These are phyloP conservation scores for Pyricularia pennisetigena DNA, from an alignment of 2,329 filamentous ascomycete genomes.

Conservation along the genomic window DNA sequence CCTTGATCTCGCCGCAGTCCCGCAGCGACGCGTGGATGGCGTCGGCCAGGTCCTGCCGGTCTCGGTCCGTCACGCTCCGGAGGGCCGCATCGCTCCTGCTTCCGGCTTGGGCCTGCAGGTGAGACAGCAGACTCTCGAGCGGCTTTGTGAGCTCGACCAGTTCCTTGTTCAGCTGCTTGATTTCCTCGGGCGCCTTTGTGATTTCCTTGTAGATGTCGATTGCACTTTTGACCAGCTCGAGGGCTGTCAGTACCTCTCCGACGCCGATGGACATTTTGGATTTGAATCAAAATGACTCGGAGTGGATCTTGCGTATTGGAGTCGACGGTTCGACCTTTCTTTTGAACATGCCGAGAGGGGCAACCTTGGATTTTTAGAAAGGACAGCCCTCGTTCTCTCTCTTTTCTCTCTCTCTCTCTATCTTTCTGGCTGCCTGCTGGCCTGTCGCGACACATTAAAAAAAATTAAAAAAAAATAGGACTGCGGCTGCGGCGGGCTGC, in stretches of 20 bases:
- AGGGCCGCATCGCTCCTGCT: neutral
- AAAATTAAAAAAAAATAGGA: too few relatives aligned
- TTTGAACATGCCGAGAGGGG: neutral
- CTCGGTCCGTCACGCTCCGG: neutral
- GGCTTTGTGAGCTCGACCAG: neutral
- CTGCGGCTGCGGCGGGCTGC: neutral
- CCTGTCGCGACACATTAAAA: neutral
- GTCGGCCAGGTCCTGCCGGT: neutral
- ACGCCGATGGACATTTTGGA: neutral
- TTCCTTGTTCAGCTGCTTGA: neutral
- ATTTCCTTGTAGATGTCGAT: neutral
- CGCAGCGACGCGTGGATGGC: neutral
- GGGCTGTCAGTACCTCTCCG: neutral
- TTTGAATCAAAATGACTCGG: neutral
- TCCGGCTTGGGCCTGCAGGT: neutral
- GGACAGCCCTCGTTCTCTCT: too few relatives aligned
- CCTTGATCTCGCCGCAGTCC: neutral
- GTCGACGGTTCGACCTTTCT: neutral
- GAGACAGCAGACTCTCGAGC: neutral
- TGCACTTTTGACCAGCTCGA: neutral
- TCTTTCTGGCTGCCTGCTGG: too few relatives aligned
- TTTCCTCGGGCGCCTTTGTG: neutral
- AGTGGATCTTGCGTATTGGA: neutral
- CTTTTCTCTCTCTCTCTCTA: too few relatives aligned
- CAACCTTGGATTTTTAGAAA: too few relatives aligned